Evolutionary conservation across 257 asterid genomes (phyloP).

Genomic region (Solanum bukasovii): DNA sequence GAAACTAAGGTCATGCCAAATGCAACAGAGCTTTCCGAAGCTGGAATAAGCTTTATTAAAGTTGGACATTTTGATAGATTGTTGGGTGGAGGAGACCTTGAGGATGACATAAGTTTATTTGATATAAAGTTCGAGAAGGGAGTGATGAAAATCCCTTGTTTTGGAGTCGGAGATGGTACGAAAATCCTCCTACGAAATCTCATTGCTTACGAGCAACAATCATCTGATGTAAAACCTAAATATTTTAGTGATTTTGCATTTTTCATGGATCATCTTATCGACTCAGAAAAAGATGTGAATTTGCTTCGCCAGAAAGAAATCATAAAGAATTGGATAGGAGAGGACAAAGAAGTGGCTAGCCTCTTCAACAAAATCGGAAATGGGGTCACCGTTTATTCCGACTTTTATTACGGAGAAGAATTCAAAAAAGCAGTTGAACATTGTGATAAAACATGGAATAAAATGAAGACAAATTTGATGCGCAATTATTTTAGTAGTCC

Average conservation of each 20-base stretch:
- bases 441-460: background rate
- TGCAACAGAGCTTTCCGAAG: background rate
- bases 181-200: conserved; percentile 6
- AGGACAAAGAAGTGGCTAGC: background rate
- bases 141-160: background rate
- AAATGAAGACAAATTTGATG: no score
- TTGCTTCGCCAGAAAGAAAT: background rate
- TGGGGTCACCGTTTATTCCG: background rate
- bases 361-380: conserved; percentile 7
- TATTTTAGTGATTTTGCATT: conserved; percentile 1
- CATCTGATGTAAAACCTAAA: background rate
- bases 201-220: conserved; percentile 11
- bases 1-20: background rate
- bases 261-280: background rate
- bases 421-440: background rate
- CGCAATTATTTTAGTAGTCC: no score
- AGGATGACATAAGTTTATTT: background rate
- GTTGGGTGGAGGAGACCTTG: no score
- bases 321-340: background rate
- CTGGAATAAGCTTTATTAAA: background rate
- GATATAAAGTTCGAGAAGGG: conserved; percentile 1
- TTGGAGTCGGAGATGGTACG: background rate
- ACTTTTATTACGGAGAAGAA: background rate
- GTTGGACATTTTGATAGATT: background rate
- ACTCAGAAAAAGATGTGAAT: background rate